These are phyloP conservation scores for Paraphoma sp. DNA, from an alignment of 2,329 filamentous ascomycete species.

Conservation along the genomic window DNA sequence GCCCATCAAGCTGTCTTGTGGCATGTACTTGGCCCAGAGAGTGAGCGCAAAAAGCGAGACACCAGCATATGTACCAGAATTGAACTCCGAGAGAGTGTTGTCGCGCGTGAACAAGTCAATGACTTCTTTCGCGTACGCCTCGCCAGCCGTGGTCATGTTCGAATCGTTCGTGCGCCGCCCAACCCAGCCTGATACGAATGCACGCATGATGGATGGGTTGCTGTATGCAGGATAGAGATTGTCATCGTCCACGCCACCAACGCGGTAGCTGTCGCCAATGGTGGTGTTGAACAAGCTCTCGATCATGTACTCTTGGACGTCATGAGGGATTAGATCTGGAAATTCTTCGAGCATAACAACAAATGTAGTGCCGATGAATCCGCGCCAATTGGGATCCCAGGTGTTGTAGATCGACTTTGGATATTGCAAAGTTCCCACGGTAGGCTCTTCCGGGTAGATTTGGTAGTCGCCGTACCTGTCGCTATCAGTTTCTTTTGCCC, in stretches of 20 bases:
- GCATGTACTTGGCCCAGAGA: conserved; percentile 66
- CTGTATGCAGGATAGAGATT: conserved; percentile 69
- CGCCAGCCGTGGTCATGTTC: conserved; percentile 66
- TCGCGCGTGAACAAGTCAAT: conserved; percentile 63
- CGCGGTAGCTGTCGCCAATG: conserved; percentile 66
- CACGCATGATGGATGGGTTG: conserved; percentile 69
- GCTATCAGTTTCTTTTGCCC: neutral
- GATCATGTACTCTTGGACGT: conserved; percentile 55
- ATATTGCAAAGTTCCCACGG: conserved; percentile 61
- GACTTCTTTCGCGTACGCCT: conserved; percentile 62
- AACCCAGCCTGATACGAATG: conserved; percentile 65
- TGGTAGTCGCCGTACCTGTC: conserved; percentile 60
- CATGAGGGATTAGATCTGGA: conserved; percentile 52
- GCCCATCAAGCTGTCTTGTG: conserved; percentile 60
- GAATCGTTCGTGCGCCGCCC: conserved; percentile 60
- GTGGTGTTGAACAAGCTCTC: conserved; percentile 63
- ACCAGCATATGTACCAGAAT: conserved; percentile 68
- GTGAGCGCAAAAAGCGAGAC: conserved; percentile 66
- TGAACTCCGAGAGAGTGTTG: conserved; percentile 68
- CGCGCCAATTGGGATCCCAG: conserved; percentile 71
- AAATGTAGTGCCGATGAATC: conserved; percentile 66
- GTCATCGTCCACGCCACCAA: conserved; percentile 65
- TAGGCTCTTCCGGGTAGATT: conserved; percentile 63
- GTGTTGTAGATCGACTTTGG: conserved; percentile 60
- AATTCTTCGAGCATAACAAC: conserved; percentile 68